phyloP scores from a whole-genome alignment of 169 alveolate species.

The Besnoitia besnoiti region DNA sequence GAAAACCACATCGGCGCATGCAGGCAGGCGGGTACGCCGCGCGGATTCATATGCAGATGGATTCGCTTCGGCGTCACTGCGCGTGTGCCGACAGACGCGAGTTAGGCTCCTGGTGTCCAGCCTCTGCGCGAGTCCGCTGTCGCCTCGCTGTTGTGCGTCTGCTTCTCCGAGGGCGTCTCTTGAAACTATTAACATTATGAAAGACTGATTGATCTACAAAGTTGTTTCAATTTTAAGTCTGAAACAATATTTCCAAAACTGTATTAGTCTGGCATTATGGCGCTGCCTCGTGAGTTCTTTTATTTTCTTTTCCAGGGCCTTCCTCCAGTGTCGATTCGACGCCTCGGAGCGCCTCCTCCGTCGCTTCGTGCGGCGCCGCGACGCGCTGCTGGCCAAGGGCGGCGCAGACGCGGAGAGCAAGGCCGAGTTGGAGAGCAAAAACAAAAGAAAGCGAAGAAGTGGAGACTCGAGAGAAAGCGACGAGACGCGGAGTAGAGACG shows the following conservation, averaged over 20 bases:
- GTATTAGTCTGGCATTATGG: not conserved
- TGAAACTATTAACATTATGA: no score
- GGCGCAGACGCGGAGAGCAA: not conserved
- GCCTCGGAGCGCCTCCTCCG: conserved; percentile 41
- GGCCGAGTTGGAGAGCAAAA: not conserved
- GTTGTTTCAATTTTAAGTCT: not conserved
- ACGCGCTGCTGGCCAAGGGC: conserved; percentile 6
- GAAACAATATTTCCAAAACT: no score
- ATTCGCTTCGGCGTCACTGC: no score
- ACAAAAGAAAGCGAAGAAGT: not conserved
- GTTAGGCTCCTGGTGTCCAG: no score
- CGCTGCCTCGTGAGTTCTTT: conserved; percentile 37
- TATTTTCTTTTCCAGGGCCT: conserved; percentile 31
- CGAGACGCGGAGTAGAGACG: not conserved
- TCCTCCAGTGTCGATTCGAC: conserved; percentile 53
- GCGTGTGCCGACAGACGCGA: no score
- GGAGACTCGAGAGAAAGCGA: not conserved
- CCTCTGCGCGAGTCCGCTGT: no score
- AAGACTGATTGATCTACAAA: not conserved
- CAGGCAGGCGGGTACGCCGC: no score
- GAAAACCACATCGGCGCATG: no score
- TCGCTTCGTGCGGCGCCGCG: conserved; percentile 48
- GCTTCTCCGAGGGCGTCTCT: no score
- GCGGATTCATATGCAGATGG: no score
- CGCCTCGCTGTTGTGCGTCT: no score